Base-by-base conservation (phyloP, 352 stramenopile genomes). In the Pythium sp. region DNA sequence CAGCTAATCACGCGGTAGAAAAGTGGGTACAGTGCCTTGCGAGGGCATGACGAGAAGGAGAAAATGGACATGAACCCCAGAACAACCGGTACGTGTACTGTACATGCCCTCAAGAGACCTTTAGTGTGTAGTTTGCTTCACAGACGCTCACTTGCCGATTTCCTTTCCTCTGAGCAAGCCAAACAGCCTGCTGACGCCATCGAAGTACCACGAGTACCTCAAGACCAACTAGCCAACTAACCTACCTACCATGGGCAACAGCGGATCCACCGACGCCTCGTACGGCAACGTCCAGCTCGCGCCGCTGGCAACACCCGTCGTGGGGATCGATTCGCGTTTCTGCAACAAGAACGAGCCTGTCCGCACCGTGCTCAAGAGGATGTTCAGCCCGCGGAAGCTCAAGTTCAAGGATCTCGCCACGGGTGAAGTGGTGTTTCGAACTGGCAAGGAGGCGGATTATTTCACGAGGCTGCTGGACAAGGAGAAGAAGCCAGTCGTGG, bases 181-280 rank as follows among this genome's bases (percentile, higher is more conserved):
- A 12, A 41, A 41, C 36, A 41, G 36, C 36, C 36, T 41, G 36
- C 36, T 41, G 36, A 41, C 36, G 0, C 36, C 36, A 41, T 11
- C 36, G 14, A 41, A 41, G 47, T 24, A 32, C 22, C 49, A 15
- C 8, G 14, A 28, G 4, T 20, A 32, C 9, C 24, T 12, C 26
- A 38, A 57, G 18, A 11, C 12, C 24, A 32, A 57, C 12, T 3
- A 57, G 18, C 51, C 51, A n/a, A 18, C 20, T 26, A 58, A 57
- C 24, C 22, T 36, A 28, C 49, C 49, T 56, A 32, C 8, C 26
- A 58, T 58, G 12, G 53, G 26, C 53, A 58, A 58, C 53, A 38
- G 12, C 53, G 26, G 26, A 58, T 58, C 26, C 11, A 36, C 20
- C 24, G 53, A 58, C 53, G 53, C 53, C 53, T 58, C 53, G 53